Percentiles rank a stretch among this genome's conserved stretches.
Conservation (phyloP, 2,329 filamentous ascomycete species). For the Gaeumannomyces sp. region DNA sequence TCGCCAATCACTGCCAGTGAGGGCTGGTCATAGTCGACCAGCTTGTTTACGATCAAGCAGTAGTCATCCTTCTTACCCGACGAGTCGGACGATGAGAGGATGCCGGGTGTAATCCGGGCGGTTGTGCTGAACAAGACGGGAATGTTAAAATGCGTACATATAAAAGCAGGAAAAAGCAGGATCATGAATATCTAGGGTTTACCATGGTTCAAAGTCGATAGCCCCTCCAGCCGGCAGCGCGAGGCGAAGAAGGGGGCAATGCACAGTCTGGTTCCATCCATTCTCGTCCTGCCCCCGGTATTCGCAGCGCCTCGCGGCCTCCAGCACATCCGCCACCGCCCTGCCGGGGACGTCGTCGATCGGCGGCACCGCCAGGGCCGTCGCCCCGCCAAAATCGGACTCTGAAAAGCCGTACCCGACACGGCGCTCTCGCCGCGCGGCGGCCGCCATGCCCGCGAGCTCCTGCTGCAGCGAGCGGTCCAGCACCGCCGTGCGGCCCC, state of each 20-base stretch:
- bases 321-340: neutral
- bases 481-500: neutral
- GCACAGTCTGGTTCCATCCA: slow-evolving; percentile 5
- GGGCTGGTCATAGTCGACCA: neutral
- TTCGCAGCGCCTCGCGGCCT: slow-evolving; percentile 1
- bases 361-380: neutral
- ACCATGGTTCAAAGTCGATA: slow-evolving; percentile 4
- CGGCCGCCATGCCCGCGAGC: neutral
- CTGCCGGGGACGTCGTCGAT: slow-evolving; percentile 1
- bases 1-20: neutral
- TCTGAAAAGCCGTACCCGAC: neutral
- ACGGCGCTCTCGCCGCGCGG: neutral
- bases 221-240: slow-evolving; percentile 1
- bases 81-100: slow-evolving; percentile 1
- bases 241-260: neutral
- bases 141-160: neutral
- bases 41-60: neutral
- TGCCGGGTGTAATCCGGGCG: neutral
- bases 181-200: neutral
- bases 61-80: slow-evolving; percentile 7
- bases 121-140: neutral
- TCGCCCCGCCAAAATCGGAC: slow-evolving; percentile 1
- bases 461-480: neutral
- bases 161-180: neutral
- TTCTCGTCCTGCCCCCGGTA: slow-evolving; percentile 2